phyloP scores from a whole-genome alignment of 805 yeast genomes.

The Candida takata region DNA sequence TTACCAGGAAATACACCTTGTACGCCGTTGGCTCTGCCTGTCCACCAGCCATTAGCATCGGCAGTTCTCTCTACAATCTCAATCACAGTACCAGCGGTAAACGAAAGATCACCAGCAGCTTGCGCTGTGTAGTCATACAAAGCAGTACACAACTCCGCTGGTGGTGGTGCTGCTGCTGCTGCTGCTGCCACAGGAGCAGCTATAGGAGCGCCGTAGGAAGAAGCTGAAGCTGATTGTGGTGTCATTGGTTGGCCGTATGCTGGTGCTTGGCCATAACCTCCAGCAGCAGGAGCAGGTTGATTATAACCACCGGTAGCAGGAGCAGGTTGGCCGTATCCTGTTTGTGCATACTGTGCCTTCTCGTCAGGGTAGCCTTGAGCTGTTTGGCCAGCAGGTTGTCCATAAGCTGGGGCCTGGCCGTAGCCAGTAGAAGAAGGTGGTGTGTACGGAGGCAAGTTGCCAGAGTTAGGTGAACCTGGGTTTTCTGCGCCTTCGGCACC shows the following conservation, averaged over 20 bases:
- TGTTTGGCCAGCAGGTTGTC: conserved; percentile 15
- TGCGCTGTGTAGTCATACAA: conserved; percentile 88
- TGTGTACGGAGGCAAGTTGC: conserved; percentile 32
- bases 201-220: conserved; percentile 22
- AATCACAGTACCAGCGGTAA: conserved; percentile 83
- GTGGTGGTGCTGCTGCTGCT: conserved; percentile 26
- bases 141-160: conserved; percentile 70
- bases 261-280: conserved; percentile 17
- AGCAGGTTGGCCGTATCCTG: conserved; percentile 14
- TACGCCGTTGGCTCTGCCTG: conserved; percentile 77
- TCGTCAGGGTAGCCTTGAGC: conserved; percentile 29
- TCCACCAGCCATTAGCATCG: conserved; percentile 97
- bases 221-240: conserved; percentile 13
- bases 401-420: conserved; percentile 6
- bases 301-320: conserved; percentile 23
- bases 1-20: conserved; percentile 96
- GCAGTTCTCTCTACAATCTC: conserved; percentile 75
- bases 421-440: conserved; percentile 26
- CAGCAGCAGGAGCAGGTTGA: conserved; percentile 21
- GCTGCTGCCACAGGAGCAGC: conserved; percentile 19
- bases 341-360: conserved; percentile 24
- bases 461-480: conserved; percentile 22
- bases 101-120: conserved; percentile 84
- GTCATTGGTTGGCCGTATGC: conserved; percentile 20
- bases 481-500: conserved; percentile 35